A percentile compares a stretch with the other conserved stretches of the same genome.
Conservation (phyloP, 73 alveolate genomes). For the Paramecium sexaurelia region DNA sequence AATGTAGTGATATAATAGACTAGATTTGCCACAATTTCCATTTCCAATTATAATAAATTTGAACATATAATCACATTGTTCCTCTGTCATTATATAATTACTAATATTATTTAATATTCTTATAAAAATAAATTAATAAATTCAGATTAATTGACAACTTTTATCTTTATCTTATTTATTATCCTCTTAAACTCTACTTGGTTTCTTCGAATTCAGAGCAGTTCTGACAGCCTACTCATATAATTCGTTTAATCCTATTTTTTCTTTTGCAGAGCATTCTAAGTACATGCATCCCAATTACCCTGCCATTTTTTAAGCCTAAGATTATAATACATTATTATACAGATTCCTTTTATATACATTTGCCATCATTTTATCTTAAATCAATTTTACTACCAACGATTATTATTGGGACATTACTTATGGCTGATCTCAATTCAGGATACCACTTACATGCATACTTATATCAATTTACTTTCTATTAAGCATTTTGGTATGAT, state of each 20-base stretch:
- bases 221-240: conserved; percentile 25
- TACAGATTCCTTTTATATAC: neutral
- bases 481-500: conserved; percentile 58
- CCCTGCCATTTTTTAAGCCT: neutral
- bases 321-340: neutral
- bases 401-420: conserved; percentile 55
- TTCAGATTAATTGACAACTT: neutral
- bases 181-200: neutral
- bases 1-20: neutral
- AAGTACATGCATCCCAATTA: conserved; percentile 4
- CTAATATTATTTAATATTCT: neutral
- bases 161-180: neutral
- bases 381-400: conserved; percentile 76
- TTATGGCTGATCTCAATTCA: conserved; percentile 67
- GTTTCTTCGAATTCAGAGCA: neutral
- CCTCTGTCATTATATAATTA: neutral
- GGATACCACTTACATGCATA: conserved; percentile 68
- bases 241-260: conserved; percentile 34
- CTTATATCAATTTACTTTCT: conserved; percentile 7
- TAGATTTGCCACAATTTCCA: neutral
- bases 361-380: conserved; percentile 12
- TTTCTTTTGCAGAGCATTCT: conserved; percentile 58
- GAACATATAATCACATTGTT: neutral
- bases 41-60: neutral
- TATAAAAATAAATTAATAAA: neutral